Conservation (phyloP, 176 grass and related monocot species). For the Thalia dealbata region DNA sequence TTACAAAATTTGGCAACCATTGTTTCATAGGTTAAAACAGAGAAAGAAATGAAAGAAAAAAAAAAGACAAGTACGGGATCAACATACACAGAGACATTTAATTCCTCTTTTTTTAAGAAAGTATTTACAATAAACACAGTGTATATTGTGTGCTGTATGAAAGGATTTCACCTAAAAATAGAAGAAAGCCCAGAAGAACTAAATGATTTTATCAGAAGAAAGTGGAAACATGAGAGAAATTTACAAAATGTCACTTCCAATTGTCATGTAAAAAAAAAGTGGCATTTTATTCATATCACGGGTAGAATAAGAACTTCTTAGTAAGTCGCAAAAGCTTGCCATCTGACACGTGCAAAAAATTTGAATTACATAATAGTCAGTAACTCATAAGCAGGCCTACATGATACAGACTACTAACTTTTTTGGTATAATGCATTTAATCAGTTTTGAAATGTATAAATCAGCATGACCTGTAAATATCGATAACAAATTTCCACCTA, state of each 20-base stretch:
- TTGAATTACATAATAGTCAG: too few relatives aligned
- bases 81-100: neutral
- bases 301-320: too few relatives aligned
- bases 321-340: too few relatives aligned
- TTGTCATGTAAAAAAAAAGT: too few relatives aligned
- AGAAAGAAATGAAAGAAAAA: conserved; percentile 16
- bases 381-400: too few relatives aligned
- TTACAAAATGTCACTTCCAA: too few relatives aligned
- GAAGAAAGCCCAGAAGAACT: neutral
- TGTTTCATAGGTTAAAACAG: neutral
- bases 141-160: neutral
- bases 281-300: too few relatives aligned
- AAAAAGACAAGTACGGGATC: neutral
- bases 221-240: neutral
- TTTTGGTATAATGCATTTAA: neutral
- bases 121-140: neutral
- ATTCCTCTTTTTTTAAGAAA: neutral
- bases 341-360: too few relatives aligned
- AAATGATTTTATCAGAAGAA: neutral
- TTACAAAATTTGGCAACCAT: too few relatives aligned
- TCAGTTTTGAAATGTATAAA: neutral
- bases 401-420: neutral
- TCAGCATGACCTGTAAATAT: too few relatives aligned
- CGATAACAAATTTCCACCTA: too few relatives aligned
- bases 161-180: neutral